A percentile compares a stretch with the other conserved stretches of the same genome.
phyloP scores from a whole-genome alignment of 2,329 filamentous ascomycete genomes.

The Monosporascus sp. region DNA sequence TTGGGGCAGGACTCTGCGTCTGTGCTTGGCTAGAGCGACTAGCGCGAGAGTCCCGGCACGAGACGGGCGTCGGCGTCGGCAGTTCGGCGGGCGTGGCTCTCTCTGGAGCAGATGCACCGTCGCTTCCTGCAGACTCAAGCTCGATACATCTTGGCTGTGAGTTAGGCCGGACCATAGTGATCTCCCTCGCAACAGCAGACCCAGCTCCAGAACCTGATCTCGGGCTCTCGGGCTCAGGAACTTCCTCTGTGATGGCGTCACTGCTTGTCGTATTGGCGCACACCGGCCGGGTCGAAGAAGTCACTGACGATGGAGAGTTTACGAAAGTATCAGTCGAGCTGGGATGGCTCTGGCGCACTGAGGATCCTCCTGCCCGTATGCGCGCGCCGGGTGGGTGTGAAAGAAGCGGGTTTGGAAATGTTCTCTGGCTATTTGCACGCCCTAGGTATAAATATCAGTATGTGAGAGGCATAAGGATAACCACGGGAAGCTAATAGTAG shows the following conservation, averaged over 20 bases:
- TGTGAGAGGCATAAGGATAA: background rate
- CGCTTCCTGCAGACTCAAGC: slow-evolving; percentile 13
- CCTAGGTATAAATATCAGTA: slow-evolving; percentile 16
- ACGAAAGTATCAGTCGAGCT: background rate
- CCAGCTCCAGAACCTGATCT: background rate
- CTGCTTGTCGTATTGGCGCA: background rate
- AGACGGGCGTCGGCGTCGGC: background rate
- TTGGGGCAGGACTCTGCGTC: background rate
- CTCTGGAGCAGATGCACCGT: background rate
- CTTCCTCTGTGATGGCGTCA: background rate
- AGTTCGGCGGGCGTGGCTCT: background rate
- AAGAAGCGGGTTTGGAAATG: background rate
- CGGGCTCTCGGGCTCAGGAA: background rate
- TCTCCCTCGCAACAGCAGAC: background rate
- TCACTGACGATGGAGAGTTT: background rate
- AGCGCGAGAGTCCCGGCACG: background rate
- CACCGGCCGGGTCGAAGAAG: background rate
- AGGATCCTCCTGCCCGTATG: background rate
- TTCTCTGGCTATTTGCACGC: slow-evolving; percentile 12
- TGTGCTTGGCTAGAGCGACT: background rate
- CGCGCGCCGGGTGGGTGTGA: background rate
- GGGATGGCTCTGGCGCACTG: background rate
- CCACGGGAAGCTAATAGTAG: too few relatives aligned
- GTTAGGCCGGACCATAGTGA: slow-evolving; percentile 1
- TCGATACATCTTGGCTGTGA: slow-evolving; percentile 10